Conservation (phyloP, 164 flowering plant species). For the Vitis vinifera region DNA sequence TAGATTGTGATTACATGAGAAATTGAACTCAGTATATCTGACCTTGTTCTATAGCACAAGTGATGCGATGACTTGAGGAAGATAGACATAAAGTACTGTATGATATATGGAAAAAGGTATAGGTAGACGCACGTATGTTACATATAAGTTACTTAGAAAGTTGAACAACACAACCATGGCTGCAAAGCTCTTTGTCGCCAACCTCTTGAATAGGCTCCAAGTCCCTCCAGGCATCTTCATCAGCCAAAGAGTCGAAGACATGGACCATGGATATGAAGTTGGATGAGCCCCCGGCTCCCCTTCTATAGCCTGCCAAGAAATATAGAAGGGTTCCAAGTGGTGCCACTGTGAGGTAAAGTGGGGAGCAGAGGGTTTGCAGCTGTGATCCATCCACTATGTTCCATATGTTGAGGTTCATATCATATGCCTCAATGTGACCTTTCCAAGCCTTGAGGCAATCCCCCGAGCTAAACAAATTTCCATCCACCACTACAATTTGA, state of each 20-base stretch:
- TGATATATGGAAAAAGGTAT: no score
- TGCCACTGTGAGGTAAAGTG: conserved; percentile 57
- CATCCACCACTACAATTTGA: conserved; percentile 54
- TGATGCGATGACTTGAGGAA: no score
- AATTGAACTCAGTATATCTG: no score
- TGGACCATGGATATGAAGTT: conserved; percentile 41
- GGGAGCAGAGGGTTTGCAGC: conserved; percentile 21
- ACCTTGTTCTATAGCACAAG: no score
- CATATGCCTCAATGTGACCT: conserved; percentile 62
- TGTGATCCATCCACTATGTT: conserved; percentile 49
- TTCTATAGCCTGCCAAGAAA: conserved; percentile 53
- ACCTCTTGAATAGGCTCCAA: conserved; percentile 49
- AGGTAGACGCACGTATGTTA: no score
- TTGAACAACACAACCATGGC: conserved; percentile 58
- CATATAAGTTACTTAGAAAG: not conserved
- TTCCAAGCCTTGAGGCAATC: conserved; percentile 66
- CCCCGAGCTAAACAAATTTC: conserved; percentile 54
- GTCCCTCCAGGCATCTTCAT: conserved; percentile 46
- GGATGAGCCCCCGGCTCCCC: conserved; percentile 22
- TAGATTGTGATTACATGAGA: no score
- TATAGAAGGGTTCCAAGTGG: conserved; percentile 48
- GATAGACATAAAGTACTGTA: no score
- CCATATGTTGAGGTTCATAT: conserved; percentile 57
- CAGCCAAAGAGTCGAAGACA: conserved; percentile 47
- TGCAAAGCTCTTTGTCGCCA: conserved; percentile 49